Evolutionary conservation across 2,329 filamentous ascomycete genomes (phyloP).

Genomic region (Fusarium foetens): DNA sequence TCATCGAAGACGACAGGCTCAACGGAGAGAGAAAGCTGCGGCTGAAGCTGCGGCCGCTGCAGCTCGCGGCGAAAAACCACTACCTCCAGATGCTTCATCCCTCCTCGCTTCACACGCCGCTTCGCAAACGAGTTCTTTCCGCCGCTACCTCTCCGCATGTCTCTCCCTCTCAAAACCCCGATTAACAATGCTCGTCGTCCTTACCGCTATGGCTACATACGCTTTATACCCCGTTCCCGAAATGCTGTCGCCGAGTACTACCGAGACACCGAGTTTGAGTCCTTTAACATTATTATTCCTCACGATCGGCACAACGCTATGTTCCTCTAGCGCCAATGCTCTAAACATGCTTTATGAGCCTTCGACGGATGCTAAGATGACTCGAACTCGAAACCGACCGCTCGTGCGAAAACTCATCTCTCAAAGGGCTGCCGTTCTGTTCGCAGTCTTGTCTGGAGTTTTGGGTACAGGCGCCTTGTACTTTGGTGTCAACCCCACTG

Average conservation of each 20-base stretch:
- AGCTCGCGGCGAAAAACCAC: constrained; percentile 40
- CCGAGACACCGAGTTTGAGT: constrained; percentile 81
- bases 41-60: constrained; percentile 35
- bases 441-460: constrained; percentile 78
- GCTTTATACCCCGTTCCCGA: constrained; percentile 92
- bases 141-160: constrained; percentile 79
- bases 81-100: constrained; percentile 65
- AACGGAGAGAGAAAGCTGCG: constrained; percentile 40
- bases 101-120: constrained; percentile 64
- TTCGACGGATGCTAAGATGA: constrained; percentile 90
- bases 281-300: constrained; percentile 93
- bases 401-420: constrained; percentile 85
- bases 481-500: constrained; percentile 93
- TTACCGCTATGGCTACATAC: constrained; percentile 91
- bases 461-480: constrained; percentile 79
- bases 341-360: constrained; percentile 98
- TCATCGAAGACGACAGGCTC: constrained; percentile 50
- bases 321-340: constrained; percentile 90
- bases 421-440: constrained; percentile 75
- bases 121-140: constrained; percentile 62
- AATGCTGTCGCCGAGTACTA: constrained; percentile 75
- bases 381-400: constrained; percentile 88
- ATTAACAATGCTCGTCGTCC: constrained; percentile 88
- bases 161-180: constrained; percentile 96
- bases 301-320: constrained; percentile 87